phyloP scores from a whole-genome alignment of 176 grass and related monocot species.

The Alopecurus myosuroides region DNA sequence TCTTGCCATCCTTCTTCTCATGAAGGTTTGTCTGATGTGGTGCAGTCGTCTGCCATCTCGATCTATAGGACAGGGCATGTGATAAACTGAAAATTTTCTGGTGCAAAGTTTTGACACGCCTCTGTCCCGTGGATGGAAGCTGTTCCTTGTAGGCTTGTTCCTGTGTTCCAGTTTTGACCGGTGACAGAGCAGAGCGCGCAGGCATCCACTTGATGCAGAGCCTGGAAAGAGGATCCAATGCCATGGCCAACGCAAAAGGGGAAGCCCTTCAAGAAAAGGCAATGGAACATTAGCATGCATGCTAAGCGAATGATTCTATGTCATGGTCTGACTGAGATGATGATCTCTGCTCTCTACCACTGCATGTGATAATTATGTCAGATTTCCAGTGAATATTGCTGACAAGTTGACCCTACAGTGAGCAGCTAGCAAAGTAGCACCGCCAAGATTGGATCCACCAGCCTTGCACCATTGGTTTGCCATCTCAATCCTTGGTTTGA shows the following conservation, averaged over 20 bases:
- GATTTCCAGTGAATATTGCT: background rate
- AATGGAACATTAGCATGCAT: background rate
- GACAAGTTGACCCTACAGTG: background rate
- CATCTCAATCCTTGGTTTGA: background rate
- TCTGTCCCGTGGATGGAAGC: background rate
- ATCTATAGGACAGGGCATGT: background rate
- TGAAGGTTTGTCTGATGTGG: background rate
- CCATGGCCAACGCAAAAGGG: background rate
- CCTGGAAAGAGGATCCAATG: background rate
- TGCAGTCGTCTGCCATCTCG: background rate
- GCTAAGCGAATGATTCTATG: constrained; percentile 1
- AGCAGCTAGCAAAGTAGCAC: background rate
- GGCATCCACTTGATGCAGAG: background rate
- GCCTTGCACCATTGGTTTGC: background rate
- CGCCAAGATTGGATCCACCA: constrained; percentile 18
- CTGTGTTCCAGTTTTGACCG: background rate
- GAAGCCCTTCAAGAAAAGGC: background rate
- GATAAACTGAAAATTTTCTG: background rate
- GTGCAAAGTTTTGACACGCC: background rate
- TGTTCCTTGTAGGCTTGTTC: background rate
- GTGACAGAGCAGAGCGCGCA: background rate
- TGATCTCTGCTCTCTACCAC: background rate
- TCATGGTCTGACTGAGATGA: background rate
- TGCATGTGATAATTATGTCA: background rate
- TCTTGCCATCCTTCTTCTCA: background rate